Base-by-base conservation (phyloP, 1,284 basidiomycete genomes). In the Microbotryomycetes sp. region DNA sequence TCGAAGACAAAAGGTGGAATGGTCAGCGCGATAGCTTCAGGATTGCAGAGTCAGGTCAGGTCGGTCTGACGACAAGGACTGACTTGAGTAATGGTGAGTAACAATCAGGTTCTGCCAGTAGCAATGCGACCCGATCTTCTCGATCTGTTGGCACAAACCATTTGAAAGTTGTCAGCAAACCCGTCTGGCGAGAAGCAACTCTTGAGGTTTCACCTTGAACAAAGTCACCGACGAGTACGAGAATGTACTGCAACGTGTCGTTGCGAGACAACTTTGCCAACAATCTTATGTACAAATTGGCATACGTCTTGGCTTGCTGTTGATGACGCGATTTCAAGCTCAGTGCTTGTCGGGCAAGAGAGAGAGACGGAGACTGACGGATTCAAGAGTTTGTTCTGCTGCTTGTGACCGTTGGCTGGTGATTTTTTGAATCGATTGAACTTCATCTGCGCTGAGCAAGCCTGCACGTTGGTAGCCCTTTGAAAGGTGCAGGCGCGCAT, bases 401-500 rank as follows among this genome's bases (percentile, higher is more conserved):
- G 67, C 67, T 52, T 69, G 66, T 19, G 66, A 62, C 30, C 60
- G 58, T 51, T 49, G 56, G 7, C 60, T 59, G 12, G 65, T 89
- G 31, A 94, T 86, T 71, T 84, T 88, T 81, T 93, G 92, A 74
- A 98, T 86, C 71, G 91, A 83, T n/a, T 82, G 79, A 49, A 97
- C 83, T 76, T 97, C 93, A 62, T 96, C 91, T 14, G 83, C 80
- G 22, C 89, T 89, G 71, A 97, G 84, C 50, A 94, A 84, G 63
- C 87, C 92, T 52, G 92, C 92, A 65, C 94, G 87, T 79, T 96
- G 92, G 79, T 97, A 97, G 66, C 89, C 92, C 87, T 89, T 72
- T 31, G 56, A 23, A 49, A 50, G 49, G 50, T 28, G 36, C 25
- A 25, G n/a, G 28, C 14, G 7, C n/a, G 19, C 16, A 22, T 32